phyloP scores from a whole-genome alignment of 2,329 filamentous ascomycete species.

The Fusarium subtropicale region DNA sequence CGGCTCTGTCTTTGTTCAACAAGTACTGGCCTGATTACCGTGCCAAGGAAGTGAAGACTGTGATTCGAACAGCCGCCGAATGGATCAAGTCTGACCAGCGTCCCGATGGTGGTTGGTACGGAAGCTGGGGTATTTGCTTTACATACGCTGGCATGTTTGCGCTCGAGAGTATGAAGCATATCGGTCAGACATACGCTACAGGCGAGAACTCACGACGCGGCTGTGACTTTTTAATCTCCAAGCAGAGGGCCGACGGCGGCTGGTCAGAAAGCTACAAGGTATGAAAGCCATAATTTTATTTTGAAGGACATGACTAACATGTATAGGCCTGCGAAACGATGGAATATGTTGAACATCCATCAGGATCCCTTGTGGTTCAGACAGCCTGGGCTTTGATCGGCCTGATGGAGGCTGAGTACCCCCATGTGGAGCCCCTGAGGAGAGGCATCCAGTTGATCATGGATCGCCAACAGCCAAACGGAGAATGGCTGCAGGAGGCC shows the following conservation, averaged over 20 bases:
- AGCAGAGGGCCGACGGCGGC: constrained; percentile 88
- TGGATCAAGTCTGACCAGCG: constrained; percentile 87
- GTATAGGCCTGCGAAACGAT: constrained; percentile 78
- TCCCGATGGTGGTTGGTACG: constrained; percentile 94
- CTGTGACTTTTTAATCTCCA: constrained; percentile 86
- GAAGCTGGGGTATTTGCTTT: constrained; percentile 97
- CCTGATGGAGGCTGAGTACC: constrained; percentile 84
- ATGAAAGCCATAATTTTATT: constrained; percentile 35
- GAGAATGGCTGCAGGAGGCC: constrained; percentile 94
- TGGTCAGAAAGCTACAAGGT: constrained; percentile 96
- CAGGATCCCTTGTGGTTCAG: constrained; percentile 89
- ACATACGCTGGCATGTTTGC: constrained; percentile 98
- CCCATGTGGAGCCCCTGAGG: constrained; percentile 76
- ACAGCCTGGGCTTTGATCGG: constrained; percentile 91
- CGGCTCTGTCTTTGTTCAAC: constrained; percentile 84
- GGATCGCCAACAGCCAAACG: constrained; percentile 84
- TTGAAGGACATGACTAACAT: constrained; percentile 26
- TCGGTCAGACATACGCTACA: constrained; percentile 84
- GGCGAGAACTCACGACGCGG: constrained; percentile 77
- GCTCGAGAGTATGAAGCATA: constrained; percentile 82
- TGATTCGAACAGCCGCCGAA: constrained; percentile 77
- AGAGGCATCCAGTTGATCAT: constrained; percentile 85
- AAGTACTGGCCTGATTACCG: constrained; percentile 86
- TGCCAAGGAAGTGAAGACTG: constrained; percentile 75
- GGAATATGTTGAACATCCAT: constrained; percentile 78